These are phyloP conservation scores for Colletotrichum shisoi DNA, from an alignment of 2,329 filamentous ascomycete genomes.

Conservation along the genomic window DNA sequence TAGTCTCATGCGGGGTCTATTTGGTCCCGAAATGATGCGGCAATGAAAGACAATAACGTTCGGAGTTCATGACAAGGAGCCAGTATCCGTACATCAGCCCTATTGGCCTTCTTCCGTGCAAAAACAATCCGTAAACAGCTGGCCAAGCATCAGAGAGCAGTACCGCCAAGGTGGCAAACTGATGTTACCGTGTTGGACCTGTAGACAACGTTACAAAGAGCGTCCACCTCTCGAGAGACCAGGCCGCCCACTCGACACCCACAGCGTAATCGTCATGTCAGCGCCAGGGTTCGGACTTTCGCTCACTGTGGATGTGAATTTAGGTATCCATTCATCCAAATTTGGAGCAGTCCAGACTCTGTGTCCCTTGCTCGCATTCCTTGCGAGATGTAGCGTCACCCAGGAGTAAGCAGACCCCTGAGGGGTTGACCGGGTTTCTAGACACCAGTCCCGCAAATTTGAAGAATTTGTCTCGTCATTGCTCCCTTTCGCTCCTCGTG, in stretches of 20 bases:
- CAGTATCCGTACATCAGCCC: neutral
- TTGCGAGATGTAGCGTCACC: conserved; percentile 11
- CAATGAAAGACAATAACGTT: neutral
- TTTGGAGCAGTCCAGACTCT: conserved; percentile 11
- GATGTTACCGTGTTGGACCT: too few relatives aligned
- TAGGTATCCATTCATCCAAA: conserved; percentile 3
- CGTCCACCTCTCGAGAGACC: too few relatives aligned
- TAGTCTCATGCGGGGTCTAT: neutral
- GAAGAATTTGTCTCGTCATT: conserved; percentile 22
- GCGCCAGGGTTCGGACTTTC: conserved; percentile 8
- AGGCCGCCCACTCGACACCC: neutral
- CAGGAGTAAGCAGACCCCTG: neutral
- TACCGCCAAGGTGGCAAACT: too few relatives aligned
- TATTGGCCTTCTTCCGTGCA: too few relatives aligned
- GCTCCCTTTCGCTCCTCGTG: conserved; percentile 19
- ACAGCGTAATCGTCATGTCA: neutral
- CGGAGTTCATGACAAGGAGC: too few relatives aligned
- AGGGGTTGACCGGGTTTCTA: conserved; percentile 26
- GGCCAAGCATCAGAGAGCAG: too few relatives aligned
- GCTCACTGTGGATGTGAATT: neutral
- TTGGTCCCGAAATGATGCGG: neutral
- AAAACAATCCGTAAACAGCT: too few relatives aligned
- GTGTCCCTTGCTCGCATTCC: neutral
- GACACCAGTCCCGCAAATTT: conserved; percentile 24
- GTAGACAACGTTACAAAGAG: too few relatives aligned